A percentile compares a stretch with the other conserved stretches of the same genome.
Evolutionary conservation across 768 basidiomycete genomes (phyloP).

Genomic region (Coprinopsis marcescibilis): DNA sequence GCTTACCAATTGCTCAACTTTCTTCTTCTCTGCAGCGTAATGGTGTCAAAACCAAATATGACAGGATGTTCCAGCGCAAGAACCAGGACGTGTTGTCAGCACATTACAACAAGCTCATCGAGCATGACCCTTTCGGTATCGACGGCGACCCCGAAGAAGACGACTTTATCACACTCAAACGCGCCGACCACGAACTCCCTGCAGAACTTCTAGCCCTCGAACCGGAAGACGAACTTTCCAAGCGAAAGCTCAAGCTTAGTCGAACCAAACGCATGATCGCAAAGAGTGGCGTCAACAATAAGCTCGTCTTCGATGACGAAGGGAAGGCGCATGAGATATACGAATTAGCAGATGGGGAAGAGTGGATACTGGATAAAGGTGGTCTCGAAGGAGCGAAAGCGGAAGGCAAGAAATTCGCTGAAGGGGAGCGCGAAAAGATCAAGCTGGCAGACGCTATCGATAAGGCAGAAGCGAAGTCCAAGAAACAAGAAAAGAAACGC

Average conservation of each 20-base stretch:
- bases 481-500: constrained; percentile 87
- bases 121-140: constrained; percentile 44
- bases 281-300: constrained; percentile 58
- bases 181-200: constrained; percentile 78
- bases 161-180: constrained; percentile 92
- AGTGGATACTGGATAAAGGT: constrained; percentile 58
- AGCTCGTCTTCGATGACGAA: constrained; percentile 87
- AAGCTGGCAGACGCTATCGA: constrained; percentile 65
- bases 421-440: constrained; percentile 70
- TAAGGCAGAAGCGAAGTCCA: constrained; percentile 79
- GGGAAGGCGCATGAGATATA: constrained; percentile 78
- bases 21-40: constrained; percentile 22
- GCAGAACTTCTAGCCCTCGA: constrained; percentile 22
- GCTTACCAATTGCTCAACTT: background rate
- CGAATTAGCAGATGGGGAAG: constrained; percentile 74
- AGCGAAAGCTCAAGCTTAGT: constrained; percentile 76
- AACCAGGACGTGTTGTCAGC: constrained; percentile 89
- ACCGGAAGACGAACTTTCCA: constrained; percentile 55
- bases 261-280: constrained; percentile 67
- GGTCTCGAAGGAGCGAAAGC: constrained; percentile 59
- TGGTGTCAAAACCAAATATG: constrained; percentile 85
- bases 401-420: constrained; percentile 65
- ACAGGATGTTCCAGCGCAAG: constrained; percentile 95
- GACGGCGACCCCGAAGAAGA: constrained; percentile 52
- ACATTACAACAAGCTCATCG: constrained; percentile 86